Conservation (phyloP, 805 yeast genomes). For the Torulaspora indica region DNA sequence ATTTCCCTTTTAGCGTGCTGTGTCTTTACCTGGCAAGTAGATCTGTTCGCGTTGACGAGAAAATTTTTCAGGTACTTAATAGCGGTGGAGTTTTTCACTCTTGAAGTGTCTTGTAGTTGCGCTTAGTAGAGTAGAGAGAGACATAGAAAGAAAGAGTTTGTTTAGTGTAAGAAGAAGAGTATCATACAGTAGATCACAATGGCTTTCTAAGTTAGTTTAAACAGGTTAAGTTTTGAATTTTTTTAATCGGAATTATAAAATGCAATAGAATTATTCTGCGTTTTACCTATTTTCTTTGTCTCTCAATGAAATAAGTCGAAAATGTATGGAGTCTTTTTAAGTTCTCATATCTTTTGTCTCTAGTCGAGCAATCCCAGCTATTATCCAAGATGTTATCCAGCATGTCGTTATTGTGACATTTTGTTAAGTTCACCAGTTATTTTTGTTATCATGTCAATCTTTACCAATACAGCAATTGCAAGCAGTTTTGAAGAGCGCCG, state of each 20-base stretch:
- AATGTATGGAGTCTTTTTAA: slow-evolving; percentile 1
- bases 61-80: too few species aligned
- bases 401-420: slow-evolving; percentile 9
- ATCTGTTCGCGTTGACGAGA: too few species aligned
- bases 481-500: not conserved
- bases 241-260: not conserved
- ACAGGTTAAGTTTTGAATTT: too few species aligned
- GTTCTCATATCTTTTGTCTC: slow-evolving; percentile 5
- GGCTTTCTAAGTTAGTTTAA: slow-evolving; percentile 6
- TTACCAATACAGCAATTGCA: not conserved
- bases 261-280: slow-evolving; percentile 3
- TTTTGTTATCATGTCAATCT: slow-evolving; percentile 2
- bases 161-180: not conserved
- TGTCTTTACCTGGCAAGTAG: too few species aligned
- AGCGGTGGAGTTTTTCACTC: too few species aligned
- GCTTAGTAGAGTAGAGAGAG: not conserved
- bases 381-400: slow-evolving; percentile 2
- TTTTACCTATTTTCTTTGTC: not conserved
- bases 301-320: not conserved
- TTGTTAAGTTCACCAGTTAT: not conserved
- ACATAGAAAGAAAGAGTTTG: not conserved
- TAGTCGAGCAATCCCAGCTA: not conserved
- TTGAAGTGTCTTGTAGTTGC: too few species aligned
- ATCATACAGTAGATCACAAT: not conserved
- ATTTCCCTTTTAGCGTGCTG: too few species aligned